Conservation (phyloP, 2,329 filamentous ascomycete genomes). For the Mycosphaerella sp. region DNA sequence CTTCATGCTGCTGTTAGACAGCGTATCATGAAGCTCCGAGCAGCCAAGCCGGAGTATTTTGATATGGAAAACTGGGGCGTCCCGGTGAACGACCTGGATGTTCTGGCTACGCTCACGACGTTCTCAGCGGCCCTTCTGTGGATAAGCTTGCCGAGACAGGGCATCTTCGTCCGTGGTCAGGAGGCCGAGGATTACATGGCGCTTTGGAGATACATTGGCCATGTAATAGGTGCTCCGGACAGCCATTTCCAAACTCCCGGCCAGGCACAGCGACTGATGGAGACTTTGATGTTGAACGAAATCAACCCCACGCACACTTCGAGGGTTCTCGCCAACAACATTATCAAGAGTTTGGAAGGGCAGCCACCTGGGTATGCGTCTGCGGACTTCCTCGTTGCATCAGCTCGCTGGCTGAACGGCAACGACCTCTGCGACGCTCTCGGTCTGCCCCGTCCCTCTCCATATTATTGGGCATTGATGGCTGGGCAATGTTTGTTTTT, state of each 20-base stretch:
- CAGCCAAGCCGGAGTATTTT: slow-evolving; percentile 57
- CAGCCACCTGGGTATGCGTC: slow-evolving; percentile 61
- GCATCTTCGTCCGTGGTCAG: slow-evolving; percentile 56
- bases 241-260: slow-evolving; percentile 47
- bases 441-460: slow-evolving; percentile 50
- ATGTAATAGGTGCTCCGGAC: slow-evolving; percentile 64
- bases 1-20: slow-evolving; percentile 63
- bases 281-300: slow-evolving; percentile 61
- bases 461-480: slow-evolving; percentile 56
- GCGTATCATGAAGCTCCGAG: slow-evolving; percentile 56
- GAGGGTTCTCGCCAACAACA: slow-evolving; percentile 64
- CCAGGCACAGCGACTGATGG: slow-evolving; percentile 58
- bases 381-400: slow-evolving; percentile 60
- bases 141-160: slow-evolving; percentile 65
- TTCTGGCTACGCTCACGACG: slow-evolving; percentile 62
- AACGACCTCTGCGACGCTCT: slow-evolving; percentile 55
- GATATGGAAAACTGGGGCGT: slow-evolving; percentile 53
- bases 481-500: slow-evolving; percentile 63
- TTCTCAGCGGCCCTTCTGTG: slow-evolving; percentile 65
- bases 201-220: slow-evolving; percentile 68
- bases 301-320: slow-evolving; percentile 59
- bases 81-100: slow-evolving; percentile 71
- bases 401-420: slow-evolving; percentile 65
- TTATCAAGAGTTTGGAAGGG: slow-evolving; percentile 61
- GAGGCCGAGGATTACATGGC: slow-evolving; percentile 67